Percentiles rank a stretch among this genome's conserved stretches.
phyloP scores from a whole-genome alignment of 2,329 filamentous ascomycete genomes.

The Hypomyces perniciosus region DNA sequence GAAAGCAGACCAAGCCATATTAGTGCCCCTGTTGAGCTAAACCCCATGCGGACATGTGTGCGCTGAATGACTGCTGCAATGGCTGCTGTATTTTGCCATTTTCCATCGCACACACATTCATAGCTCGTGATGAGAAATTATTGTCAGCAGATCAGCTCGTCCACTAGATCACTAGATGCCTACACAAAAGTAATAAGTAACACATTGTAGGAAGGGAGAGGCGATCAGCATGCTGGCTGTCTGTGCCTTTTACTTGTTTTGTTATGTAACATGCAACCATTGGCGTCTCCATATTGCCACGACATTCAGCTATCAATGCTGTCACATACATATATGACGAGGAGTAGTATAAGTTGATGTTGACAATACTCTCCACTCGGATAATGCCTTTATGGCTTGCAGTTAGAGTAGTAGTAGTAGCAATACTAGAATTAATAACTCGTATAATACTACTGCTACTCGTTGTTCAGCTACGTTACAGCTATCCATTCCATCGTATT shows the following conservation, averaged over 20 bases:
- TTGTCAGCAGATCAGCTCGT: not conserved
- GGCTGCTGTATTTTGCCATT: not conserved
- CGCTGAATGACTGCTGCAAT: constrained; percentile 1
- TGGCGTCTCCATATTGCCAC: constrained; percentile 1
- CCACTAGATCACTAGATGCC: not conserved
- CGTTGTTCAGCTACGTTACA: no score
- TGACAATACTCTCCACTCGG: not conserved
- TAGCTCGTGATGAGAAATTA: not conserved
- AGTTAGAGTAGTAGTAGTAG: no score
- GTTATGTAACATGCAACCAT: not conserved
- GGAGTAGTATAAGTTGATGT: no score
- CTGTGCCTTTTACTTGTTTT: no score
- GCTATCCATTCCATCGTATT: no score
- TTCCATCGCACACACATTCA: not conserved
- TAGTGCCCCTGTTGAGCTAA: constrained; percentile 3
- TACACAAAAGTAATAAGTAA: not conserved
- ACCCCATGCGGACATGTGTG: not conserved
- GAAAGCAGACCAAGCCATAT: constrained; percentile 1
- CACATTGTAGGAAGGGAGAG: not conserved
- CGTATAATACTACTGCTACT: no score
- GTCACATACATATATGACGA: not conserved
- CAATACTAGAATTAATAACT: no score
- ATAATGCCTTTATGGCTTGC: not conserved
- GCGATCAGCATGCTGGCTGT: not conserved
- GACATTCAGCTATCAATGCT: not conserved